These are phyloP conservation scores for Aspergillus oerlinghausenensis DNA, from an alignment of 2,329 filamentous ascomycete species.

Conservation along the genomic window DNA sequence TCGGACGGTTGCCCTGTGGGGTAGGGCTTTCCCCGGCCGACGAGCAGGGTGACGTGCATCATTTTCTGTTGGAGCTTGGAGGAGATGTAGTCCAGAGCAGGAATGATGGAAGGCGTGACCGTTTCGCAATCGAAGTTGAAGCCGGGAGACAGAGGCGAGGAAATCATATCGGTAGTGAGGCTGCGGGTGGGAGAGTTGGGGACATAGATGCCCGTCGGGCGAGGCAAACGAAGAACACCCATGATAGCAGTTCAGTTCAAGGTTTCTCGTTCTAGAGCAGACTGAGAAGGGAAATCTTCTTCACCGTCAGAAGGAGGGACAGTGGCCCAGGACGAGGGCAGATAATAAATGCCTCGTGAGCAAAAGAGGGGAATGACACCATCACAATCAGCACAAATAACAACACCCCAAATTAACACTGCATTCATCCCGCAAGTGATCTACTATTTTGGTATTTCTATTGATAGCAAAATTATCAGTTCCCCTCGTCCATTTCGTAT, in stretches of 20 bases:
- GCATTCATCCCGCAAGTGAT: neutral
- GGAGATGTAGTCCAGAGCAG: slow-evolving; percentile 40
- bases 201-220: slow-evolving; percentile 33
- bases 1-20: slow-evolving; percentile 36
- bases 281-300: neutral
- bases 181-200: slow-evolving; percentile 30
- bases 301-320: neutral
- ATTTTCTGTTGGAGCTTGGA: slow-evolving; percentile 35
- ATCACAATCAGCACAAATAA: neutral
- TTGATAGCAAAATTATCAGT: slow-evolving; percentile 5
- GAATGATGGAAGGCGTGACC: slow-evolving; percentile 32
- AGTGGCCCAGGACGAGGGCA: neutral
- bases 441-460: slow-evolving; percentile 6
- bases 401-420: neutral
- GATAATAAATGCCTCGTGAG: neutral
- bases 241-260: slow-evolving; percentile 15
- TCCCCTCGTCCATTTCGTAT: neutral
- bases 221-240: slow-evolving; percentile 33
- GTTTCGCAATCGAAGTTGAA: slow-evolving; percentile 37
- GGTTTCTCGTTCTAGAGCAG: neutral
- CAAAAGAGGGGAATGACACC: neutral
- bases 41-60: slow-evolving; percentile 39
- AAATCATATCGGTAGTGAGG: slow-evolving; percentile 40
- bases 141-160: slow-evolving; percentile 35
- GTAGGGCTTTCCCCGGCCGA: slow-evolving; percentile 37